Base-by-base conservation (phyloP, 805 yeast species). In the Ogataea siamensis region DNA sequence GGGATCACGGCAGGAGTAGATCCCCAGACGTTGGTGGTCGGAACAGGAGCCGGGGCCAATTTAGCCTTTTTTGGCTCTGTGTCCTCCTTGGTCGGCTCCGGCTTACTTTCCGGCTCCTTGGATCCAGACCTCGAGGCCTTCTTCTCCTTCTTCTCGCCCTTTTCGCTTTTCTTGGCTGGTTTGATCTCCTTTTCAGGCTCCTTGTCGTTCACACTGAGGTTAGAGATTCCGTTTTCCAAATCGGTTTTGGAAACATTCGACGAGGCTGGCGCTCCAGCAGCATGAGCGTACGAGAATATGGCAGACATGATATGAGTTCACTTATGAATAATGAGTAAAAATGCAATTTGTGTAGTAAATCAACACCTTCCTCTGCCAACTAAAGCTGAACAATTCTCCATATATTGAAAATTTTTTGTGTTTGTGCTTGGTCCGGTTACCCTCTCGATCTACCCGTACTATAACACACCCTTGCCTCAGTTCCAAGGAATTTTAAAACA, bases 1-100 rank as follows among this genome's bases (percentile, higher is more conserved):
- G 58, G 55, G 23, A 38, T 17, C 28, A 56, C 46, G 40, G 54
- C 42, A 21, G 64, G 37, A 20, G 65, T 48, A 12, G 53, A 51
- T 43, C 74, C 74, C 87, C 87, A 80, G n/a, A 80, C 80, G 49
- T 71, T 76, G 27, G 71, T 73, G 34, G 67, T 62, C 22, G 85
- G 86, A 19, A 76, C 68, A 10, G 86, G 85, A 18, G 86, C 86
- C 4, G 86, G 85, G 7, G 80, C 77, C 19, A 76, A 61, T 57
- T 52, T 61, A 42, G 45, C 58, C 43, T 51, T 52, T 34, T 55
- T 56, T 36, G 51, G 39, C 39, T 48, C 44, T 15, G 40, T 16
- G 11, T 48, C 41, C 37, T 55, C 62, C 53, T 38, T 47, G n/a
- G 37, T 10, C n/a, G 42, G 17, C n/a, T 45, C 32, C 4, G 29